Evolutionary conservation across 1,284 basidiomycete genomes (phyloP).

Genomic region (Singerocomus inundabilis): DNA sequence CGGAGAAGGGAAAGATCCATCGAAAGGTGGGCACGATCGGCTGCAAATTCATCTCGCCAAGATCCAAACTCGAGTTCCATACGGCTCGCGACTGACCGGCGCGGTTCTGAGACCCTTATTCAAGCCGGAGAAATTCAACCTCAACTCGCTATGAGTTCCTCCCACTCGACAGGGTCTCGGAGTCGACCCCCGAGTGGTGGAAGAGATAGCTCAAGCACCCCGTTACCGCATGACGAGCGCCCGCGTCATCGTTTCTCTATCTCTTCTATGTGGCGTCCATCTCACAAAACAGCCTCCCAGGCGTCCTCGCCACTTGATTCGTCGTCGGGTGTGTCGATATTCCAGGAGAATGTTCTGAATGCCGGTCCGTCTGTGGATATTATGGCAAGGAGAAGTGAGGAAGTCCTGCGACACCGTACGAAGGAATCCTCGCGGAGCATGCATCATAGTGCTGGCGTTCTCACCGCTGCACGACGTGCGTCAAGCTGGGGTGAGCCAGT

Average conservation of each 20-base stretch:
- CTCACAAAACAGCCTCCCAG: constrained; percentile 26
- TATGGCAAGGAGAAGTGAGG: constrained; percentile 33
- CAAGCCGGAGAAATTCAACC: constrained; percentile 12
- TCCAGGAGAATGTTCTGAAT: constrained; percentile 19
- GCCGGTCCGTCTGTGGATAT: constrained; percentile 24
- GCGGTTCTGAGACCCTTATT: constrained; percentile 19
- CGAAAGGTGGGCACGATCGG: constrained; percentile 35
- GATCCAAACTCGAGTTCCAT: constrained; percentile 16
- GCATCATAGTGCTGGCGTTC: constrained; percentile 32
- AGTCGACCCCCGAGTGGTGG: constrained; percentile 31
- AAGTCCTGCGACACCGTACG: constrained; percentile 32
- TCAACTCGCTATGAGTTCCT: constrained; percentile 13
- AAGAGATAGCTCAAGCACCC: constrained; percentile 18
- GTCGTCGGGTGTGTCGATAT: constrained; percentile 29
- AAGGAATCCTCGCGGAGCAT: constrained; percentile 21
- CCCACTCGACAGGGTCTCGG: constrained; percentile 15
- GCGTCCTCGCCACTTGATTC: constrained; percentile 31
- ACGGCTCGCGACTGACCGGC: constrained; percentile 5
- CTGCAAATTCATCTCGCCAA: constrained; percentile 21
- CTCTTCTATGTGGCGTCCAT: constrained; percentile 27
- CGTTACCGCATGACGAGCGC: constrained; percentile 22
- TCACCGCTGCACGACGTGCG: constrained; percentile 50
- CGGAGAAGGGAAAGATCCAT: constrained; percentile 35
- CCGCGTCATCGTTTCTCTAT: constrained; percentile 31
- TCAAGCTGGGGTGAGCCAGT: constrained; percentile 60